Conservation (phyloP, 768 basidiomycete genomes). For the Tylopilus plumbeoviolaceoides region DNA sequence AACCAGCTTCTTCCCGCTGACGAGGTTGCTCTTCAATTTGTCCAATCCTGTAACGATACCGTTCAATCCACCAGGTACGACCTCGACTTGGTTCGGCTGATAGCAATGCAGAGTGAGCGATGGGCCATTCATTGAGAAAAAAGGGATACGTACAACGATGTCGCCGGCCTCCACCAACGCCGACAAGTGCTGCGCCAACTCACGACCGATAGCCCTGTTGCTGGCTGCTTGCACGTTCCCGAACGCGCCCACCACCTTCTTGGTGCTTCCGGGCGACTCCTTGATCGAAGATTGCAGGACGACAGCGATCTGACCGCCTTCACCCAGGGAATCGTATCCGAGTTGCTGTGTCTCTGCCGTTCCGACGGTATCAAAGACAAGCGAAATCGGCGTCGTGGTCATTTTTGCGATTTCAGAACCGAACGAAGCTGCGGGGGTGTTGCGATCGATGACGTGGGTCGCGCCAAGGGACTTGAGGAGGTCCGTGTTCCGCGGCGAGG, state of each 20-base stretch:
- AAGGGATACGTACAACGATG: constrained; percentile 9
- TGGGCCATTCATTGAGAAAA: neutral
- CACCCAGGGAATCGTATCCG: constrained; percentile 29
- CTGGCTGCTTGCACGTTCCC: constrained; percentile 10
- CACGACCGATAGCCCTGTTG: constrained; percentile 14
- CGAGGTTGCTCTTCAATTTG: constrained; percentile 31
- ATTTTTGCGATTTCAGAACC: constrained; percentile 16
- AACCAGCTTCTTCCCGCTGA: constrained; percentile 33
- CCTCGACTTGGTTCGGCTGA: constrained; percentile 18
- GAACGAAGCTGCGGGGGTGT: constrained; percentile 12
- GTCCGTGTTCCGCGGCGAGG: constrained; percentile 33
- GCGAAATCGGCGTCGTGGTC: constrained; percentile 7
- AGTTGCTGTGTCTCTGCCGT: constrained; percentile 31
- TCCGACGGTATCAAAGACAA: constrained; percentile 28
- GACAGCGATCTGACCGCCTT: constrained; percentile 29
- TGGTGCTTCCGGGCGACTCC: constrained; percentile 13
- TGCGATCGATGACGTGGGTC: constrained; percentile 35
- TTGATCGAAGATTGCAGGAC: constrained; percentile 6
- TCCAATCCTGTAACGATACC: constrained; percentile 34
- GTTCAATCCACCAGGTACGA: constrained; percentile 36
- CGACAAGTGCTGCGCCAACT: constrained; percentile 10
- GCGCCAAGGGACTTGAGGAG: constrained; percentile 35
- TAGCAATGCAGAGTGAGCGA: neutral
- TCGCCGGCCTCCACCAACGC: constrained; percentile 12
- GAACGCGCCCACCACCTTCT: constrained; percentile 7